These are phyloP conservation scores for Aspergillus wentii DNA, from an alignment of 495 filamentous ascomycete species.

Conservation along the genomic window DNA sequence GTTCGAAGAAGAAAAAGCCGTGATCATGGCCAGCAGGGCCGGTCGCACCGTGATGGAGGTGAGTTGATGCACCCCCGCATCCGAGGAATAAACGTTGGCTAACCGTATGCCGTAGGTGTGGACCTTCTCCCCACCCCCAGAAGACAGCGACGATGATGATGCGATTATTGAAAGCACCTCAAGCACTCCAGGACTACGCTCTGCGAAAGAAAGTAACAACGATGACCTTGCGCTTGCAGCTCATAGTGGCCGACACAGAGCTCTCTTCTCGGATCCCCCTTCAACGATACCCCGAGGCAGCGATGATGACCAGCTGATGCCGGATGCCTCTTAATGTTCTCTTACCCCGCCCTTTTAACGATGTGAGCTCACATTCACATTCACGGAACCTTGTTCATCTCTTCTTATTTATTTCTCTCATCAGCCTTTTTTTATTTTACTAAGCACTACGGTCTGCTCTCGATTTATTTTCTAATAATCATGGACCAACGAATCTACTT, in stretches of 20 bases:
- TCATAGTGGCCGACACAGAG: constrained; percentile 10
- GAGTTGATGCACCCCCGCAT: constrained; percentile 7
- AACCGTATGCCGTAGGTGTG: constrained; percentile 59
- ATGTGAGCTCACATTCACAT: no score
- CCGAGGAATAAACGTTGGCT: constrained; percentile 5
- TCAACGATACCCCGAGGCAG: constrained; percentile 20
- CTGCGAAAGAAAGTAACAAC: constrained; percentile 15
- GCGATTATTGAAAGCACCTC: constrained; percentile 30
- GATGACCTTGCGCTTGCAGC: constrained; percentile 4
- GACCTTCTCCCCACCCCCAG: constrained; percentile 78
- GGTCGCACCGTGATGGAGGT: constrained; percentile 96
- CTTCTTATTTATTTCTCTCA: constrained; percentile 7
- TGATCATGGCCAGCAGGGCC: constrained; percentile 84
- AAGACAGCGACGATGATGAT: constrained; percentile 43
- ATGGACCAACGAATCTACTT: neutral
- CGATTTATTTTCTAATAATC: constrained; percentile 9
- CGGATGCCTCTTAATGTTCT: constrained; percentile 24
- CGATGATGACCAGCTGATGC: constrained; percentile 36
- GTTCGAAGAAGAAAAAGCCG: constrained; percentile 96
- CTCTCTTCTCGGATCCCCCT: constrained; percentile 30
- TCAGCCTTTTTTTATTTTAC: neutral
- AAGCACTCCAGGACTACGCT: constrained; percentile 31
- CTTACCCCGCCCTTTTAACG: no score
- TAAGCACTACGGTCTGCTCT: constrained; percentile 1
- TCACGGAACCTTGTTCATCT: no score